These are phyloP conservation scores for Dictyostelium gargantuum DNA, from an alignment of 208 protist genomes.

Conservation along the genomic window DNA sequence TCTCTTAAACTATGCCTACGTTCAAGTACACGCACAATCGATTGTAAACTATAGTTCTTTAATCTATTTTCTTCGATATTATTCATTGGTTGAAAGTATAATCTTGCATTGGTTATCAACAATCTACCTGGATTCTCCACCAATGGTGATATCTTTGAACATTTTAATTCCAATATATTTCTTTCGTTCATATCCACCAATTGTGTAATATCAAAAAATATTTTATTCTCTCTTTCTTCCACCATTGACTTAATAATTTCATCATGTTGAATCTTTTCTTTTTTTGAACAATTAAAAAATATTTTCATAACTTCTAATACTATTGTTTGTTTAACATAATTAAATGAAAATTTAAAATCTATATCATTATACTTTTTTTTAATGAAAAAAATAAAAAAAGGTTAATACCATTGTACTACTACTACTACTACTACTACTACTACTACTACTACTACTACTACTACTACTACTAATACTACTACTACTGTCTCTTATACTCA, in stretches of 20 bases:
- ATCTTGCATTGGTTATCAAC: constrained; percentile 67
- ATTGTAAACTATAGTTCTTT: constrained; percentile 74
- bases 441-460: background rate
- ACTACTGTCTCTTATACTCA: background rate
- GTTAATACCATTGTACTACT: background rate
- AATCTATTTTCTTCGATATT: constrained; percentile 80
- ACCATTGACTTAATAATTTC: constrained; percentile 68
- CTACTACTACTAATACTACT: background rate
- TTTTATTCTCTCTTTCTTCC: constrained; percentile 64
- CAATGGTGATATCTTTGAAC: constrained; percentile 69
- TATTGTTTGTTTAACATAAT: constrained; percentile 64
- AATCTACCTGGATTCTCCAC: constrained; percentile 76
- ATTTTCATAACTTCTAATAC: constrained; percentile 65
- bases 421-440: background rate
- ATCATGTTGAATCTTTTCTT: constrained; percentile 50
- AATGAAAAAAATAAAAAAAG: background rate
- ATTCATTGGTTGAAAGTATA: constrained; percentile 87
- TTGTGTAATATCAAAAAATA: constrained; percentile 70
- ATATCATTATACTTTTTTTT: constrained; percentile 28
- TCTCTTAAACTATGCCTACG: constrained; percentile 80
- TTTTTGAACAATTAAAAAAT: constrained; percentile 47
- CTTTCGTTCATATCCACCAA: constrained; percentile 75
- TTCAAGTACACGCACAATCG: constrained; percentile 65
- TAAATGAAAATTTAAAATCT: constrained; percentile 73
- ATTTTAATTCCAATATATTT: constrained; percentile 65